These are phyloP conservation scores for Agastache rugosa DNA, from an alignment of 257 asterid genomes.

Conservation along the genomic window DNA sequence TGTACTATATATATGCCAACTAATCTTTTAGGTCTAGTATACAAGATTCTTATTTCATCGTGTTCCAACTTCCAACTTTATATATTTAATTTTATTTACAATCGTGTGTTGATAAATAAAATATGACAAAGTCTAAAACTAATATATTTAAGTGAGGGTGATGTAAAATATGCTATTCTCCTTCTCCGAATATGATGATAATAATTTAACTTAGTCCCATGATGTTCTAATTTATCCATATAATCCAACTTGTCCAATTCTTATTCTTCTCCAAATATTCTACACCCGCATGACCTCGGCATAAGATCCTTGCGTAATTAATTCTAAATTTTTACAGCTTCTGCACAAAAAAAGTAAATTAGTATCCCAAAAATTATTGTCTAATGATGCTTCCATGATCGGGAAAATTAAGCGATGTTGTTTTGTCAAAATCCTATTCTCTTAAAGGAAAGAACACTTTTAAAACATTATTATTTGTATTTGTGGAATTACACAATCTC, in stretches of 20 bases:
- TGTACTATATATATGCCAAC: neutral
- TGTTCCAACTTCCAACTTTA: too few relatives aligned
- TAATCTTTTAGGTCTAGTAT: neutral
- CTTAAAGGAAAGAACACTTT: too few relatives aligned
- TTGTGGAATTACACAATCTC: too few relatives aligned
- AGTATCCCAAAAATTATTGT: too few relatives aligned
- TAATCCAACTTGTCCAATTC: constrained; percentile 40
- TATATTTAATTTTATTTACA: neutral
- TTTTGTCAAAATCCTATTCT: too few relatives aligned
- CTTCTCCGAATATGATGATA: constrained; percentile 27
- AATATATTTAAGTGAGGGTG: neutral
- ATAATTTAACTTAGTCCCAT: constrained; percentile 12
- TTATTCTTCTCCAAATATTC: constrained; percentile 36
- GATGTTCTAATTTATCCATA: constrained; percentile 38
- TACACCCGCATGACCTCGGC: constrained; percentile 5
- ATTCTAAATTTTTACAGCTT: neutral
- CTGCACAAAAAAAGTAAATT: neutral
- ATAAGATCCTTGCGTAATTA: neutral
- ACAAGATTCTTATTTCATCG: neutral
- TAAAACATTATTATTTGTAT: too few relatives aligned
- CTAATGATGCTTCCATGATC: too few relatives aligned
- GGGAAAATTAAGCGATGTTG: too few relatives aligned
- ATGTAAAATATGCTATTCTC: constrained; percentile 30
- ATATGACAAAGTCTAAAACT: neutral
- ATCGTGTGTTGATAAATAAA: neutral